These are phyloP conservation scores for Flammula alnicola DNA, from an alignment of 1,284 basidiomycete genomes.

Conservation along the genomic window DNA sequence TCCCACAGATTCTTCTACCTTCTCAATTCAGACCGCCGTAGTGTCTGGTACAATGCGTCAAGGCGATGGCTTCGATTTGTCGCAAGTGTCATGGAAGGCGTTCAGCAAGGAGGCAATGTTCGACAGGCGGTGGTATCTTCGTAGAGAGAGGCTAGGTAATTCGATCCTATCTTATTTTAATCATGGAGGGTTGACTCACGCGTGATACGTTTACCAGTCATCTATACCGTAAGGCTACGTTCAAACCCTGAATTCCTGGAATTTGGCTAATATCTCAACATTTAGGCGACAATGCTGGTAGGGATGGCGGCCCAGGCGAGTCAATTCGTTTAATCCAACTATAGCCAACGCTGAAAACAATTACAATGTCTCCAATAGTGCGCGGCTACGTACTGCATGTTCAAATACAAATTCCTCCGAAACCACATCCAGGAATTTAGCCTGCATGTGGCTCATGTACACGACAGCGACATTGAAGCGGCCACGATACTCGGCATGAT, in stretches of 20 bases:
- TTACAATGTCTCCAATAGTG: slow-evolving; percentile 20
- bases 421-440: slow-evolving; percentile 29
- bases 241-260: slow-evolving; percentile 3
- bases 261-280: not conserved
- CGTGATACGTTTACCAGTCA: slow-evolving; percentile 1
- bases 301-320: slow-evolving; percentile 37
- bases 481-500: slow-evolving; percentile 34
- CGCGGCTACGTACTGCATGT: slow-evolving; percentile 38
- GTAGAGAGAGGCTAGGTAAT: slow-evolving; percentile 36
- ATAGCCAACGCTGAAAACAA: not conserved
- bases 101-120: slow-evolving; percentile 35
- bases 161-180: not conserved
- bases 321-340: not conserved
- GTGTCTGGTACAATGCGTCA: not conserved
- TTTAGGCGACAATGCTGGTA: slow-evolving; percentile 35
- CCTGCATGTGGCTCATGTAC: slow-evolving; percentile 26
- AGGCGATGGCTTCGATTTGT: slow-evolving; percentile 25
- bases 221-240: slow-evolving; percentile 11
- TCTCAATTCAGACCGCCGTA: not conserved
- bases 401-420: slow-evolving; percentile 37
- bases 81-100: slow-evolving; percentile 34
- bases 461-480: slow-evolving; percentile 35
- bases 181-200: not conserved
- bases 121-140: slow-evolving; percentile 35
- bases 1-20: not conserved